Percentiles rank a stretch among this genome's conserved stretches.
Evolutionary conservation across 1,139 yeast species (phyloP).

Genomic region (Taiozyma onychis): DNA sequence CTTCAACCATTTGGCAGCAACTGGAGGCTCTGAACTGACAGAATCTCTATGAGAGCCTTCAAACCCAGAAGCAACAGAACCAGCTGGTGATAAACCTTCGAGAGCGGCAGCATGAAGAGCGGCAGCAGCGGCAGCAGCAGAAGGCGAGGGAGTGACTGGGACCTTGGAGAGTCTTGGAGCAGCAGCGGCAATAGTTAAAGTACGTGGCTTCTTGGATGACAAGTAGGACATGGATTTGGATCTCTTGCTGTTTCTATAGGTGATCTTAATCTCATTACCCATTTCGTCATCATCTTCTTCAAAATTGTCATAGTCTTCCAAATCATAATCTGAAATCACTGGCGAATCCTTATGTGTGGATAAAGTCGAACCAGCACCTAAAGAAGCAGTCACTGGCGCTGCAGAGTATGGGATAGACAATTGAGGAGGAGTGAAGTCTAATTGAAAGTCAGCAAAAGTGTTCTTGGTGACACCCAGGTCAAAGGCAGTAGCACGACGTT

Average conservation of each 20-base stretch:
- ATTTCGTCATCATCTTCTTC: slow-evolving; percentile 44
- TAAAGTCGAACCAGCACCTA: slow-evolving; percentile 24
- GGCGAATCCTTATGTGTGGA: slow-evolving; percentile 8
- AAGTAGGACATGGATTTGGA: slow-evolving; percentile 60
- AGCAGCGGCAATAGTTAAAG: slow-evolving; percentile 76
- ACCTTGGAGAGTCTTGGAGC: slow-evolving; percentile 72
- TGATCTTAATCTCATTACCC: slow-evolving; percentile 28
- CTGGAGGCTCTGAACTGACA: slow-evolving; percentile 22
- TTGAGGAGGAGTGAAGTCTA: slow-evolving; percentile 43
- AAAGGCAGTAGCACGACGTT: slow-evolving; percentile 25
- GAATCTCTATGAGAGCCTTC: slow-evolving; percentile 12
- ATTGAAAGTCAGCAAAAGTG: slow-evolving; percentile 37
- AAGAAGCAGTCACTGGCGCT: slow-evolving; percentile 73
- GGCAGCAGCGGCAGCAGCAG: slow-evolving; percentile 69
- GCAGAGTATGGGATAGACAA: slow-evolving; percentile 64
- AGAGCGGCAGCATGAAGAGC: slow-evolving; percentile 70
- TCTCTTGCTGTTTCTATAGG: slow-evolving; percentile 43
- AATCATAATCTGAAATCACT: slow-evolving; percentile 25
- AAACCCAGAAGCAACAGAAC: slow-evolving; percentile 16
- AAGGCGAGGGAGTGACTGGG: slow-evolving; percentile 49
- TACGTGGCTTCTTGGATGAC: slow-evolving; percentile 41
- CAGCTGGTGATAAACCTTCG: slow-evolving; percentile 23
- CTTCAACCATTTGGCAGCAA: slow-evolving; percentile 59
- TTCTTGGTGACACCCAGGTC: slow-evolving; percentile 22
- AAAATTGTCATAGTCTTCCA: slow-evolving; percentile 34